A percentile compares a stretch with the other conserved stretches of the same genome.
Conservation (phyloP, 306 rosid genomes). For the Fragaria ananassa region DNA sequence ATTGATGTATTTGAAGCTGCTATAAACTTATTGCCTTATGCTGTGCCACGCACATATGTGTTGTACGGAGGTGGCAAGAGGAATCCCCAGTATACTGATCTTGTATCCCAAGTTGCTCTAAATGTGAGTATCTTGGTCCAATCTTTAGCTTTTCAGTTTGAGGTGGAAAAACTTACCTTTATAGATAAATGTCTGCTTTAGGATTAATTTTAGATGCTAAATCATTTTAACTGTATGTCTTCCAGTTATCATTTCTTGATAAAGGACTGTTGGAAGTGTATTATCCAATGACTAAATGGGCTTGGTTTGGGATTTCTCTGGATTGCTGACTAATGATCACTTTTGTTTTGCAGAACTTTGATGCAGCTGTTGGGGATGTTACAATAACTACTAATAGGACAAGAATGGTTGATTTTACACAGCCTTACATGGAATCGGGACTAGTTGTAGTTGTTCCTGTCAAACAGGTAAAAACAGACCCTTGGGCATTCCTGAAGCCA, state of each 20-base stretch:
- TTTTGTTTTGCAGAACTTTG: constrained; percentile 47
- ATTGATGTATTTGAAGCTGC: constrained; percentile 89
- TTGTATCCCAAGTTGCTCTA: constrained; percentile 52
- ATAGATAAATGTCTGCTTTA: neutral
- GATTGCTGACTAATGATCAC: neutral
- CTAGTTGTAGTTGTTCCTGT: constrained; percentile 69
- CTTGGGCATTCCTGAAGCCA: constrained; percentile 83
- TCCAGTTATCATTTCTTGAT: neutral
- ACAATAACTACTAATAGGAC: constrained; percentile 79
- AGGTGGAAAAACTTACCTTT: constrained; percentile 5
- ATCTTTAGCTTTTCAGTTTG: constrained; percentile 10
- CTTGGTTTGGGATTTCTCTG: neutral
- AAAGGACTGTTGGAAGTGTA: constrained; percentile 1
- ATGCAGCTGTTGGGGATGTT: constrained; percentile 84
- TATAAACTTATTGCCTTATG: constrained; percentile 65
- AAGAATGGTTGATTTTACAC: constrained; percentile 80
- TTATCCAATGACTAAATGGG: constrained; percentile 9
- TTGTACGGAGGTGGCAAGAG: constrained; percentile 64
- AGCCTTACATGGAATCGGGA: constrained; percentile 75
- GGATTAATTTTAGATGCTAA: constrained; percentile 13
- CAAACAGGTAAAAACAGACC: constrained; percentile 55
- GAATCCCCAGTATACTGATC: constrained; percentile 46
- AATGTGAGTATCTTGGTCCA: constrained; percentile 61
- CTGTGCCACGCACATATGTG: constrained; percentile 62
- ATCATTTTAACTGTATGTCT: constrained; percentile 1